Evolutionary conservation across 2,329 filamentous ascomycete genomes (phyloP), one percentile per base, ranked within the genome.

Genomic region (Coniosporium tulheliwenetii): DNA sequence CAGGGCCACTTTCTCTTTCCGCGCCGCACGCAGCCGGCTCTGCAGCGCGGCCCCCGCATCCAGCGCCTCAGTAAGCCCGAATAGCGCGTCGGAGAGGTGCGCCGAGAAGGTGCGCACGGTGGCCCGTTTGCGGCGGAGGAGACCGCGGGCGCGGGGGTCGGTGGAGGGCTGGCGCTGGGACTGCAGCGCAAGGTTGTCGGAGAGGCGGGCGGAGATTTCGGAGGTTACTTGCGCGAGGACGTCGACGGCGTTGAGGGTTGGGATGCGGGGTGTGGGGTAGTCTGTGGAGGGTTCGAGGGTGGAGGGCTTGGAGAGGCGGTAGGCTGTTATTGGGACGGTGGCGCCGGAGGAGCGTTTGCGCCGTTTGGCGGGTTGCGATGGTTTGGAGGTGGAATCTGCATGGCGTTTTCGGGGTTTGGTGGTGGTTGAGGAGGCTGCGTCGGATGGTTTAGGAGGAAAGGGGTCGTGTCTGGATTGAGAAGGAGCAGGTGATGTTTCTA

Each of bases 21-120:
- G 65, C 45, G 60, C 62, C 46, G 51, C 58, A 42, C 62, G 66
- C 37, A 68, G 48, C 42, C 66, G 63, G 39, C 62, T 56, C 19
- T 62, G 60, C 16, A 70, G 59, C 2, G 60, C 54, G 42, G 62
- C 65, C 37, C 70, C 64, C 40, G 66, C 64, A 43, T 73, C 66
- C 2, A 71, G 61, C 15, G 69, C 62, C 46, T 69, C 67, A 43
- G 68, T 70, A 26, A 73, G 53, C 36, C 68, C 64, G 37, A 72
- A 62, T 2, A 74, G 52, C 15, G 66, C 62, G 26, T 66, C 63
- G 13, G 65, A 63, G 13, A 74, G 53, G 39, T 67, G 65, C 8
- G 60, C 54, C 10, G 63, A 61, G 49, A 67, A 73, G 5, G 61
- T 59, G 32, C 69, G 56, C 1, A 71, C 60, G 5, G 66, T 62